Percentiles rank a stretch among this genome's conserved stretches.
Conservation (phyloP, 768 basidiomycete species). For the Daedaleopsis nitida region DNA sequence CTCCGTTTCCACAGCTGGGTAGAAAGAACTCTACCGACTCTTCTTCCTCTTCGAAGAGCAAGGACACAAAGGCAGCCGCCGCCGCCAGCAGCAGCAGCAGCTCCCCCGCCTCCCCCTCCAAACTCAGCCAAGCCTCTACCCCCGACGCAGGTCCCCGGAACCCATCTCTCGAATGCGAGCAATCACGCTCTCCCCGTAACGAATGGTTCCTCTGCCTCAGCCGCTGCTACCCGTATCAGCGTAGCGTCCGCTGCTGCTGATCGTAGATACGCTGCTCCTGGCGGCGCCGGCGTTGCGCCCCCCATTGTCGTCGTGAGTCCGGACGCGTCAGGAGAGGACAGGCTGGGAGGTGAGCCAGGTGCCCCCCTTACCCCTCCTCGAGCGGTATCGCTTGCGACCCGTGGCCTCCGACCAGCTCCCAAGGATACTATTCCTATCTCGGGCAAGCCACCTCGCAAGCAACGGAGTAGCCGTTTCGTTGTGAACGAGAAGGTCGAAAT, state of each 20-base stretch:
- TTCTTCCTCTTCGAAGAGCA: constrained; percentile 60
- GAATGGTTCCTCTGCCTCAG: constrained; percentile 37
- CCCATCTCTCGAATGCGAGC: constrained; percentile 37
- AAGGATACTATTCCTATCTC: constrained; percentile 97
- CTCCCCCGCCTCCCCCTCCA: constrained; percentile 62
- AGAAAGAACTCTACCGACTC: constrained; percentile 66
- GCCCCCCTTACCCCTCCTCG: constrained; percentile 67
- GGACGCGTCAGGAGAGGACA: constrained; percentile 54
- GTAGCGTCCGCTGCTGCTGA: constrained; percentile 49
- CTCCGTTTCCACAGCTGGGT: constrained; percentile 44
- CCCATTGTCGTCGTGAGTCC: constrained; percentile 88
- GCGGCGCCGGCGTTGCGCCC: constrained; percentile 57
- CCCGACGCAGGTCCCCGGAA: constrained; percentile 36
- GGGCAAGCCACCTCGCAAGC: constrained; percentile 96
- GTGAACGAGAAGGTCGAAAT: constrained; percentile 97
- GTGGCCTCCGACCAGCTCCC: constrained; percentile 72
- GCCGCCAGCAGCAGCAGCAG: constrained; percentile 39
- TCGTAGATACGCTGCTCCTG: constrained; percentile 56
- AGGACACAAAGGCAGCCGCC: constrained; percentile 56
- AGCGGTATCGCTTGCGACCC: constrained; percentile 54
- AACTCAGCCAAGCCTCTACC: constrained; percentile 70
- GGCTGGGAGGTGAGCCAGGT: constrained; percentile 37
- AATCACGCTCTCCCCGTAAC: constrained; percentile 43
- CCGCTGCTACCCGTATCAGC: constrained; percentile 46
- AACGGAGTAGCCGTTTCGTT: constrained; percentile 95